These are phyloP conservation scores for Parafenestella ontariensis DNA, from an alignment of 2,329 filamentous ascomycete genomes.

Conservation along the genomic window DNA sequence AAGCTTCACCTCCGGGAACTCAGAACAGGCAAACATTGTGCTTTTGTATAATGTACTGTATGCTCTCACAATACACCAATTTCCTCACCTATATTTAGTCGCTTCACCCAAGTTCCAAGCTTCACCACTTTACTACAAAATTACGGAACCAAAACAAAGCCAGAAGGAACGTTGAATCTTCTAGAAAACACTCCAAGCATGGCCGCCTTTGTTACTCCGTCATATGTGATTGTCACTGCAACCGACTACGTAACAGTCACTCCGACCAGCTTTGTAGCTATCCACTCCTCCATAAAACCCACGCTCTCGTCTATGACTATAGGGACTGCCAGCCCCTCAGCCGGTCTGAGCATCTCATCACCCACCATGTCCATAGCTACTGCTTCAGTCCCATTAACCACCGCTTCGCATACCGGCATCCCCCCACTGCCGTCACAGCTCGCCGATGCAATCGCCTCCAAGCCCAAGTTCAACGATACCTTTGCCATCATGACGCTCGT, in stretches of 20 bases:
- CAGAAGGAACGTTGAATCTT: too few species aligned
- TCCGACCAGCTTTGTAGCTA: background rate
- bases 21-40: background rate
- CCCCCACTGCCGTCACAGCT: background rate
- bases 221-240: background rate
- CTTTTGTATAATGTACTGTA: background rate
- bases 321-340: background rate
- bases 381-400: background rate
- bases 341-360: background rate
- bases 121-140: background rate
- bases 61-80: background rate
- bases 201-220: background rate
- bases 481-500: slow-evolving; percentile 3
- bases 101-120: background rate
- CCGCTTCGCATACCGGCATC: background rate
- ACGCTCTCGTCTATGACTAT: background rate
- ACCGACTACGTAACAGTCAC: slow-evolving; percentile 7
- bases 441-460: background rate
- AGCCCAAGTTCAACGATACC: slow-evolving; percentile 8
- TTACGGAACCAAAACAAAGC: background rate
- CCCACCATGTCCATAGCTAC: background rate
- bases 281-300: background rate
- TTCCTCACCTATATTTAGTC: background rate
- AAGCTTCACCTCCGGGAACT: background rate
- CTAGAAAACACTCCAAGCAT: background rate